A percentile compares a stretch with the other conserved stretches of the same genome.
phyloP scores from a whole-genome alignment of 345 rosid species.

The Diplotaxis tenuifolia region DNA sequence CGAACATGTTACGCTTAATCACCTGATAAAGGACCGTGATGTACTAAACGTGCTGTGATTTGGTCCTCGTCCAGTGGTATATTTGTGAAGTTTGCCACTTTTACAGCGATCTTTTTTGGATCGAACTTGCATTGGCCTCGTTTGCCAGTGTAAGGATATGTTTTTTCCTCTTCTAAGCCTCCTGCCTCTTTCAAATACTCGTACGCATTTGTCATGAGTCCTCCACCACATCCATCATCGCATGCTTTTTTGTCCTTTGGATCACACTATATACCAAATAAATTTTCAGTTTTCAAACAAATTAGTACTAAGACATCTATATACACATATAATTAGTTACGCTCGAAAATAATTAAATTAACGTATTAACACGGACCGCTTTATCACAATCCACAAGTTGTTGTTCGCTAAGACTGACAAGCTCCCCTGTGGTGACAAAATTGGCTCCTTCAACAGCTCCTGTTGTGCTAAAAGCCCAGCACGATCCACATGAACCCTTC shows the following conservation, averaged over 20 bases:
- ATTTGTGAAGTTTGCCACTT: slow-evolving; percentile 58
- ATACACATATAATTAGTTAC: not conserved
- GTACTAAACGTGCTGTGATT: slow-evolving; percentile 70
- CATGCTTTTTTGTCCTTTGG: slow-evolving; percentile 54
- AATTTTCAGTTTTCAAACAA: not conserved
- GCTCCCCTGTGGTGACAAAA: slow-evolving; percentile 72
- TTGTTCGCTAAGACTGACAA: slow-evolving; percentile 88
- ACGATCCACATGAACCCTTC: slow-evolving; percentile 84
- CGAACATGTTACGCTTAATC: not conserved
- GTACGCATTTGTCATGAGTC: slow-evolving; percentile 90
- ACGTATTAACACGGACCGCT: slow-evolving; percentile 34
- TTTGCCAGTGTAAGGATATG: slow-evolving; percentile 69
- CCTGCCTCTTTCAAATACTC: slow-evolving; percentile 72
- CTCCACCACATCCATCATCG: slow-evolving; percentile 78
- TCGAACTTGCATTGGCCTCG: slow-evolving; percentile 62
- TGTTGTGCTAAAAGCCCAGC: slow-evolving; percentile 96
- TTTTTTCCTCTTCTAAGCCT: slow-evolving; percentile 66
- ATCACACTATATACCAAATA: slow-evolving; percentile 52
- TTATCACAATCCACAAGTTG: slow-evolving; percentile 88
- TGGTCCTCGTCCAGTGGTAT: slow-evolving; percentile 68
- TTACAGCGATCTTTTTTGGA: slow-evolving; percentile 49
- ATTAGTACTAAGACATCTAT: not conserved
- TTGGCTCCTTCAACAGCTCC: slow-evolving; percentile 85
- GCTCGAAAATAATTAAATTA: not conserved
- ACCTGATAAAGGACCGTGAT: slow-evolving; percentile 81